These are phyloP conservation scores for Blastocystis sp. DNA, from an alignment of 352 stramenopile species.

Conservation along the genomic window DNA sequence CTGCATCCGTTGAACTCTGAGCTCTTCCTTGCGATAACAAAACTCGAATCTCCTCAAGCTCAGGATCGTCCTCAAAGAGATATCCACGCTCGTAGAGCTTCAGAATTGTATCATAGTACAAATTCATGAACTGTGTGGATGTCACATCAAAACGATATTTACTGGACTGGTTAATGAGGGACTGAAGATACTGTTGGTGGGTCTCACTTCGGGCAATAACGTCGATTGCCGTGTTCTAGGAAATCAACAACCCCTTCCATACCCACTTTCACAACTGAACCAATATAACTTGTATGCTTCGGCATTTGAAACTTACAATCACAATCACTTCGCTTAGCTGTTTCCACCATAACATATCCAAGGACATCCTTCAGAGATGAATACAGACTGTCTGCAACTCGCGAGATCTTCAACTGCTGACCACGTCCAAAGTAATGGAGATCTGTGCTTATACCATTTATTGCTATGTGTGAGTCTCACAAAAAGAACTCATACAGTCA, in stretches of 20 bases:
- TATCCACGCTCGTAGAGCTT: slow-evolving; percentile 9
- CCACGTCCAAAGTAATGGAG: slow-evolving; percentile 39
- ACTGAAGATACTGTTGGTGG: slow-evolving; percentile 28
- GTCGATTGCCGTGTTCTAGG: slow-evolving; percentile 34
- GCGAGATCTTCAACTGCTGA: slow-evolving; percentile 53
- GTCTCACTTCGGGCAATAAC: slow-evolving; percentile 28
- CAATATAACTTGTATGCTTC: slow-evolving; percentile 54
- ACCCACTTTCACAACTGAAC: slow-evolving; percentile 24
- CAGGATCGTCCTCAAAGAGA: slow-evolving; percentile 51
- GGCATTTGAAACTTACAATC: slow-evolving; percentile 49
- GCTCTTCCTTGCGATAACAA: background rate
- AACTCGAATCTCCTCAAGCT: slow-evolving; percentile 8
- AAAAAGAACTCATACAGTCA: background rate
- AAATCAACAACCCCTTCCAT: background rate
- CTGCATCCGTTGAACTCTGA: background rate
- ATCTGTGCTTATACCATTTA: slow-evolving; percentile 1
- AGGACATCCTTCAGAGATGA: slow-evolving; percentile 54
- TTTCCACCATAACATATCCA: slow-evolving; percentile 46
- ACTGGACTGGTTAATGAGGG: background rate
- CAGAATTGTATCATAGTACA: slow-evolving; percentile 53
- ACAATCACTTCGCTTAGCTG: slow-evolving; percentile 24
- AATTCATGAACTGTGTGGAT: slow-evolving; percentile 5
- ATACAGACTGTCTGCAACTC: slow-evolving; percentile 50
- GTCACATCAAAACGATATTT: slow-evolving; percentile 41
- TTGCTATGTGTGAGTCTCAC: background rate